These are phyloP conservation scores for Diplodia corticola DNA, from an alignment of 2,329 filamentous ascomycete species.

Conservation along the genomic window DNA sequence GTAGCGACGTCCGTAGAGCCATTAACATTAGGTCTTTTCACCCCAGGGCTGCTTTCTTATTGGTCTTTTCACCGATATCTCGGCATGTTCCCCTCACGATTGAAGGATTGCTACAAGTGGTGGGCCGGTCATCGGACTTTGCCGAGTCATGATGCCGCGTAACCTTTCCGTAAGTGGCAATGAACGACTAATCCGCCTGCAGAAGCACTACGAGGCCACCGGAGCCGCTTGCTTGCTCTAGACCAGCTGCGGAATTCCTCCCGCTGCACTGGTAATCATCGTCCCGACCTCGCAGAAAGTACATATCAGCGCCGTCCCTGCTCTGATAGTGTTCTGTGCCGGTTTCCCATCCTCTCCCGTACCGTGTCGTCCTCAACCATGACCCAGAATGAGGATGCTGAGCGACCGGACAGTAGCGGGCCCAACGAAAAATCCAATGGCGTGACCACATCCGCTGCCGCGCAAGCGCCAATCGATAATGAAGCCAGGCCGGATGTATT, in stretches of 20 bases:
- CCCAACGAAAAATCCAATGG: neutral
- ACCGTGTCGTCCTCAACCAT: neutral
- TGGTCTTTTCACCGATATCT: neutral
- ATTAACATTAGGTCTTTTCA: neutral
- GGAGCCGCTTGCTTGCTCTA: neutral
- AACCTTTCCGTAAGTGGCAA: neutral
- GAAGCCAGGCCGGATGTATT: constrained; percentile 57
- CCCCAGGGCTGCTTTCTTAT: neutral
- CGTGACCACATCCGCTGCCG: neutral
- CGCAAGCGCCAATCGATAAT: neutral
- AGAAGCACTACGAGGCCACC: neutral
- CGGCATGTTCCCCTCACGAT: no score
- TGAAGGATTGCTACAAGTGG: neutral
- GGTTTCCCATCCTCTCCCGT: no score
- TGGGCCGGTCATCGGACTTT: constrained; percentile 1
- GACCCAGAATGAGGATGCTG: neutral
- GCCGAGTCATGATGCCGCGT: constrained; percentile 13
- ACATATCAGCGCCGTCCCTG: neutral
- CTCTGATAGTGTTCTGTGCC: neutral
- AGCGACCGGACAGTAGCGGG: neutral
- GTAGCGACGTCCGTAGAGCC: no score
- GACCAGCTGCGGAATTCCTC: neutral
- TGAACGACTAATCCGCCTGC: neutral
- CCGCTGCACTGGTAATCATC: constrained; percentile 8
- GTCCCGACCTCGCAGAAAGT: neutral